Base-by-base conservation (phyloP, 2,329 filamentous ascomycete genomes). In the Venturia carpophila region DNA sequence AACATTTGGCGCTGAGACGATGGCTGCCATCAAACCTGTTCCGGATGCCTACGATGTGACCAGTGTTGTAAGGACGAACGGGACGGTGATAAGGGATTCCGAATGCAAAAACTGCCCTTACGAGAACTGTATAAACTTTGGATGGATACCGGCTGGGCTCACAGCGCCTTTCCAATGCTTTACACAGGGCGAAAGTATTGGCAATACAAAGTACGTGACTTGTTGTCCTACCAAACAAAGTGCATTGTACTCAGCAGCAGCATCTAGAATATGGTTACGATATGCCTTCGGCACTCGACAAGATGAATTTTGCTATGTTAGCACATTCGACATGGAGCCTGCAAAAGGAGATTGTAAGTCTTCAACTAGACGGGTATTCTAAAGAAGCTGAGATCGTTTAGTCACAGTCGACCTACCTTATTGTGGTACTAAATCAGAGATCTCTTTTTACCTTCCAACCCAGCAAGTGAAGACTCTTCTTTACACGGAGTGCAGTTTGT, bases 101-200 rank as follows among this genome's bases (percentile, higher is more conserved):
- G 62, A 64, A 58, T 64, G 62, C 62, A 64, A 64, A 30, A 64
- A 64, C n/a, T 64, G 62, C 17, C 62, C 62, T 13, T 64, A 64
- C 37, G 45, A 19, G 15, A 43, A 47, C 5, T 64, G 62, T n/a
- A 34, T 64, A 27, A 64, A 64, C 27, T 43, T 34, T 27, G 49
- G 49, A 58, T 43, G 30, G 34, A 10, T 55, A 21, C 41, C 17
- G 21, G 49, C 27, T 27, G 43, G 43, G 15, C 19, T 13, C 6
- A 43, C 27, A n/a, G 49, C 49, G 24, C 39, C 62, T 21, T 64
- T 64, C 37, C 43, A 42, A 19, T 64, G 62, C 49, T 64, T 43
- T 9, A 64, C 62, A 5, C 61, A 63, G 42, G 61, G 61, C 21
- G 61, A 63, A 15, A 63, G 10, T 37, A 30, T 63, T 63, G 61